Percentiles rank a stretch among this genome's conserved stretches.
These are phyloP conservation scores for Hypomyces perniciosus DNA, from an alignment of 2,329 filamentous ascomycete genomes.

Conservation along the genomic window DNA sequence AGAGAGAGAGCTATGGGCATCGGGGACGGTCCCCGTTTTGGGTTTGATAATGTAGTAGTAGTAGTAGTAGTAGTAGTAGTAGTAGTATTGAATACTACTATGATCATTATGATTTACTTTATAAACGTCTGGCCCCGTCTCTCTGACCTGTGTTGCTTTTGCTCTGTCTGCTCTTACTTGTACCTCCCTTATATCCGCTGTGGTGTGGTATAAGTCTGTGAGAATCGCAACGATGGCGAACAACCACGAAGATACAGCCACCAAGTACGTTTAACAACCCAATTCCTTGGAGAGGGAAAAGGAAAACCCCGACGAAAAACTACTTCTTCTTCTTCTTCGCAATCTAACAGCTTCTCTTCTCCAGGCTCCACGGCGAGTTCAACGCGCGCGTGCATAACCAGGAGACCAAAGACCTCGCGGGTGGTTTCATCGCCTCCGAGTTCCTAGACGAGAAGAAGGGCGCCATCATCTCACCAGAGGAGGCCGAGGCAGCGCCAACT, in stretches of 20 bases:
- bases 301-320: background rate
- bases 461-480: conserved; percentile 7
- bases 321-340: background rate
- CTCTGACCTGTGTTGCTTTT: too few species aligned
- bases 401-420: conserved; percentile 7
- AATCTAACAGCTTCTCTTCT: background rate
- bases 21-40: too few species aligned
- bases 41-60: too few species aligned
- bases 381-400: conserved; percentile 5
- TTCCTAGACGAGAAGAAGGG: conserved; percentile 9
- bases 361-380: conserved; percentile 12
- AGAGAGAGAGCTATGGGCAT: too few species aligned
- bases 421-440: conserved; percentile 9
- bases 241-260: conserved; percentile 12
- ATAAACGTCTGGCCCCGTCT: too few species aligned
- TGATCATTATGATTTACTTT: too few species aligned
- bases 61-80: too few species aligned
- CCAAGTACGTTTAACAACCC: conserved; percentile 5
- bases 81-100: too few species aligned
- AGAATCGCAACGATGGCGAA: conserved; percentile 9
- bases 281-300: too few species aligned
- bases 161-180: too few species aligned
- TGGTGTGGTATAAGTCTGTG: too few species aligned
- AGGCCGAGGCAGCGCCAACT: conserved; percentile 25
- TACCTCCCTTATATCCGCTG: too few species aligned